Percentiles rank a stretch among this genome's conserved stretches.
Evolutionary conservation across 768 basidiomycete species (phyloP).

Genomic region (Agaricus subrufescens): DNA sequence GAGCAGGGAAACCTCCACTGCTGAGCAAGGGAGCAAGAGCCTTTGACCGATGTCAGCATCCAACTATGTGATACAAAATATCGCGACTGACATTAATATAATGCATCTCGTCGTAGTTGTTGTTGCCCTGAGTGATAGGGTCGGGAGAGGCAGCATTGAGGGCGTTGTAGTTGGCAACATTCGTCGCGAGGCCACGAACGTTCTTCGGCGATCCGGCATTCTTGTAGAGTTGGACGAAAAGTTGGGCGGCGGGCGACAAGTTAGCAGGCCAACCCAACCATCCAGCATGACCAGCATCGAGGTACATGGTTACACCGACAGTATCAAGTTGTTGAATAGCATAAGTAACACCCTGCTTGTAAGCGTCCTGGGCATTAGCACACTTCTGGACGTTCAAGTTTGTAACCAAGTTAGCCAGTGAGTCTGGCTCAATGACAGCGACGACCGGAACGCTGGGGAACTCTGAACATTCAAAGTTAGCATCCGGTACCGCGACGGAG

Average conservation of each 20-base stretch:
- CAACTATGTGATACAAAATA: neutral
- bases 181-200: constrained; percentile 60
- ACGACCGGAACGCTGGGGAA: constrained; percentile 60
- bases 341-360: constrained; percentile 49
- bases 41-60: constrained; percentile 17
- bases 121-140: constrained; percentile 54
- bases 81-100: constrained; percentile 44
- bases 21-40: constrained; percentile 45
- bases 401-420: constrained; percentile 64
- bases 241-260: constrained; percentile 50
- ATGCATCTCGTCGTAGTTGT: constrained; percentile 58
- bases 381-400: constrained; percentile 59
- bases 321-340: constrained; percentile 51
- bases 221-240: constrained; percentile 47
- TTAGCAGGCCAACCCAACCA: constrained; percentile 71
- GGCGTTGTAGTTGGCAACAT: constrained; percentile 45
- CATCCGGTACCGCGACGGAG: neutral
- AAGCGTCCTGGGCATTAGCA: constrained; percentile 45
- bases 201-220: constrained; percentile 49
- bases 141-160: constrained; percentile 46
- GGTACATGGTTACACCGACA: constrained; percentile 55
- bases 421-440: constrained; percentile 65
- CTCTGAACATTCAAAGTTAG: constrained; percentile 20
- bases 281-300: constrained; percentile 60
- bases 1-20: constrained; percentile 45